These are phyloP conservation scores for Malassezia globosa DNA, from an alignment of 1,284 basidiomycete species.

Conservation along the genomic window DNA sequence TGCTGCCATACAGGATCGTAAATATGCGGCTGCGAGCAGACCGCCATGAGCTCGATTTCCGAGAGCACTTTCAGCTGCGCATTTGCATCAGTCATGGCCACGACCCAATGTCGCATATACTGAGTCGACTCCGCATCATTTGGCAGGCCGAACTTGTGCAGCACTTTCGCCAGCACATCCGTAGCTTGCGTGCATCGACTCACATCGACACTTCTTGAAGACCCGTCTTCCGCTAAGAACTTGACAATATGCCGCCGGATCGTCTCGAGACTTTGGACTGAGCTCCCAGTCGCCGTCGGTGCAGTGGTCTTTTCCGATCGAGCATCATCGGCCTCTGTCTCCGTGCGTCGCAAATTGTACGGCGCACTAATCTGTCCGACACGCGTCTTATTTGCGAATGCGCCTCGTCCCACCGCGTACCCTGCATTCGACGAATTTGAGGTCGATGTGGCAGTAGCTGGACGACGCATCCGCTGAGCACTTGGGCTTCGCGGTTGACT, in stretches of 20 bases:
- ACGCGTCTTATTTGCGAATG: slow-evolving; percentile 20
- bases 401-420: slow-evolving; percentile 34
- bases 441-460: background rate
- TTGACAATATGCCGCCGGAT: slow-evolving; percentile 41
- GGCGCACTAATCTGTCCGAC: slow-evolving; percentile 12
- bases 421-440: slow-evolving; percentile 14
- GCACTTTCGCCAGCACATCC: slow-evolving; percentile 41
- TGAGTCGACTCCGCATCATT: slow-evolving; percentile 33
- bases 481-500: background rate
- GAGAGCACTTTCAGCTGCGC: slow-evolving; percentile 34
- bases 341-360: slow-evolving; percentile 16
- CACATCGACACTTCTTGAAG: slow-evolving; percentile 38
- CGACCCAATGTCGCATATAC: slow-evolving; percentile 33
- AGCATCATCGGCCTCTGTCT: slow-evolving; percentile 3
- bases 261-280: slow-evolving; percentile 22
- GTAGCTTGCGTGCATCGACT: slow-evolving; percentile 36
- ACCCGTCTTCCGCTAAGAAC: slow-evolving; percentile 41
- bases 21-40: slow-evolving; percentile 72
- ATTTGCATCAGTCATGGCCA: slow-evolving; percentile 25
- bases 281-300: background rate
- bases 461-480: background rate
- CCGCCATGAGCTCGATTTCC: slow-evolving; percentile 60
- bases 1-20: slow-evolving; percentile 66
- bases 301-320: background rate
- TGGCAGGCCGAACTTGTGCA: slow-evolving; percentile 38